Percentiles rank a stretch among this genome's conserved stretches.
phyloP scores from a whole-genome alignment of 1,284 basidiomycete species.

The Inonotus obliquus region DNA sequence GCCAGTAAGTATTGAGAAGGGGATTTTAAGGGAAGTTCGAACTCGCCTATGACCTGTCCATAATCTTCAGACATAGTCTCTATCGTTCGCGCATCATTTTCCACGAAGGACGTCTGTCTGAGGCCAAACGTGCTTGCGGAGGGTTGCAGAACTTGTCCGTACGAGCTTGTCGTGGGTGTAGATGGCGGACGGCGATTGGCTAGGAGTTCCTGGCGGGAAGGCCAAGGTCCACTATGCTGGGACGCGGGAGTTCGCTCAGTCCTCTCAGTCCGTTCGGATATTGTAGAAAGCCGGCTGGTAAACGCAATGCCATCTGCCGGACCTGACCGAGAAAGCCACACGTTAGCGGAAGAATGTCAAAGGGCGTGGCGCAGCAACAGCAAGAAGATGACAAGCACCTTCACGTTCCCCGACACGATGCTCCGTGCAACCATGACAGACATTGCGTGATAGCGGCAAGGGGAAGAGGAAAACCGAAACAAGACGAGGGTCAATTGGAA shows the following conservation, averaged over 20 bases:
- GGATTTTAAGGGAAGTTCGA: not conserved
- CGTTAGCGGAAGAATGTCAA: not conserved
- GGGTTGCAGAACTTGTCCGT: conserved; percentile 16
- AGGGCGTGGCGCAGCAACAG: not conserved
- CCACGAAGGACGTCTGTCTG: not conserved
- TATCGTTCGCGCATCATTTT: conserved; percentile 26
- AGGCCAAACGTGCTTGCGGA: conserved; percentile 12
- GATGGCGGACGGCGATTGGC: conserved; percentile 15
- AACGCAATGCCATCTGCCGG: not conserved
- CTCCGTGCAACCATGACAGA: not conserved
- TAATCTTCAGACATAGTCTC: conserved; percentile 52
- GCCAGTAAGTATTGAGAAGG: not conserved
- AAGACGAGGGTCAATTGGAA: conserved; percentile 25
- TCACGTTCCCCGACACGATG: conserved; percentile 22
- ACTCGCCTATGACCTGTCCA: conserved; percentile 54
- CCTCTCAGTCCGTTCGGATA: conserved; percentile 17
- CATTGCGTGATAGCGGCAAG: not conserved
- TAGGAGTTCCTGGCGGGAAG: conserved; percentile 12
- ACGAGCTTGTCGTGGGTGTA: conserved; percentile 16
- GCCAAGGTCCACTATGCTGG: conserved; percentile 17
- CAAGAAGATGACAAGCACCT: conserved; percentile 30
- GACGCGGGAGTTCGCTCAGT: conserved; percentile 7
- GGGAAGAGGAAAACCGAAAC: conserved; percentile 17
- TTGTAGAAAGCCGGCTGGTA: conserved; percentile 17
- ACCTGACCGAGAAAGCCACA: not conserved